Conservation (phyloP, 805 yeast genomes). For the Millerozyma miso region DNA sequence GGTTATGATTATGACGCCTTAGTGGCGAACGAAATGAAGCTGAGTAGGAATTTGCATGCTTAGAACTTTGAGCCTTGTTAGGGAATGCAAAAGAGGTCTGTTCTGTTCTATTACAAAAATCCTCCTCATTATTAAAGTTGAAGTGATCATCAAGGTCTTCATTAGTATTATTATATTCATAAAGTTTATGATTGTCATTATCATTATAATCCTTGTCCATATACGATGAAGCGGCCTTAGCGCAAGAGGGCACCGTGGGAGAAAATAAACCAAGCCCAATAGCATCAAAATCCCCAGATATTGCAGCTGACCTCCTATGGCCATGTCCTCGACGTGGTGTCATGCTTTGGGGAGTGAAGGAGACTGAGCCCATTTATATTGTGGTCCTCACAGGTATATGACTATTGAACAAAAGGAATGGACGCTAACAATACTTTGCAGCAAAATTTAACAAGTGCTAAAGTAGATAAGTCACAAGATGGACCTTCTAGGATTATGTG, state of each 20-base stretch:
- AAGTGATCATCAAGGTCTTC: constrained; percentile 25
- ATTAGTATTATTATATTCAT: background rate
- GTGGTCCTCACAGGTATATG: background rate
- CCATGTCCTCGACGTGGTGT: constrained; percentile 46
- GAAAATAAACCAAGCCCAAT: constrained; percentile 35
- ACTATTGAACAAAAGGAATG: constrained; percentile 6
- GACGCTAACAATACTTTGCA: constrained; percentile 8
- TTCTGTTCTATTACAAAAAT: constrained; percentile 22
- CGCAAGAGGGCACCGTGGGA: constrained; percentile 12
- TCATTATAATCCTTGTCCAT: background rate
- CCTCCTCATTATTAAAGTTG: constrained; percentile 33
- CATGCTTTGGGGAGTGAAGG: constrained; percentile 1
- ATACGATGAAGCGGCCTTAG: background rate
- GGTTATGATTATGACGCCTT: constrained; percentile 6
- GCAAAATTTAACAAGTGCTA: background rate
- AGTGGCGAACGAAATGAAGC: constrained; percentile 11
- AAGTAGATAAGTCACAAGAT: background rate
- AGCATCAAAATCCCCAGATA: constrained; percentile 77
- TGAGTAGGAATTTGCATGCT: constrained; percentile 2
- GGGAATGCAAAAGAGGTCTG: constrained; percentile 28
- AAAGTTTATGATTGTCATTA: background rate
- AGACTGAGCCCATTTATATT: background rate
- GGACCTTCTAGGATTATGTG: background rate
- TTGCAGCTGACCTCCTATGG: constrained; percentile 83
- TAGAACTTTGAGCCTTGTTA: constrained; percentile 13